These are phyloP conservation scores for Malus fusca DNA, from an alignment of 306 rosid genomes.

Conservation along the genomic window DNA sequence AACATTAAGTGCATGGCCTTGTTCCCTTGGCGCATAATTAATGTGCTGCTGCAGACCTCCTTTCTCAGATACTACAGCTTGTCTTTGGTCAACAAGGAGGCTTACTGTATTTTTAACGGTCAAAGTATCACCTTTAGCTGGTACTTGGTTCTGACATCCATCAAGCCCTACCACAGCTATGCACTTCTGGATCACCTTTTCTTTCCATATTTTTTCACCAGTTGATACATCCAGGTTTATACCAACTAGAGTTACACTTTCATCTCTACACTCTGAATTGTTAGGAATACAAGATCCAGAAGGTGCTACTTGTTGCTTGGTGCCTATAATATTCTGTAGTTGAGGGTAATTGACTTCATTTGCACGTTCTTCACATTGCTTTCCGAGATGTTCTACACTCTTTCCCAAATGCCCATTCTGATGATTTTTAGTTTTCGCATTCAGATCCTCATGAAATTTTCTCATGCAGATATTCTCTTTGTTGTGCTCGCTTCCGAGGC, in stretches of 20 bases:
- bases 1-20: constrained; percentile 22
- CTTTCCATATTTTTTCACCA: constrained; percentile 22
- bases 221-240: constrained; percentile 10
- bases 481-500: constrained; percentile 12
- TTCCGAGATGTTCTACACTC: constrained; percentile 23
- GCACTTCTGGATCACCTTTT: constrained; percentile 18
- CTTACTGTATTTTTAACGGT: constrained; percentile 9
- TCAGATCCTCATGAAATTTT: constrained; percentile 19
- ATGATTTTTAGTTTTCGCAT: constrained; percentile 7
- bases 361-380: constrained; percentile 21
- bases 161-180: constrained; percentile 6
- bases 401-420: constrained; percentile 19
- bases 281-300: constrained; percentile 5
- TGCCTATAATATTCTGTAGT: neutral
- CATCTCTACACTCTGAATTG: constrained; percentile 15
- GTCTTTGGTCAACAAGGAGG: constrained; percentile 20
- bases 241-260: constrained; percentile 17
- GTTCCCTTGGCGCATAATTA: constrained; percentile 8
- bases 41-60: constrained; percentile 17
- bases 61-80: constrained; percentile 11
- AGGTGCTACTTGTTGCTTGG: constrained; percentile 19
- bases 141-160: neutral
- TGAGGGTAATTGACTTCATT: constrained; percentile 21
- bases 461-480: constrained; percentile 17
- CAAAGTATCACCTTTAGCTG: constrained; percentile 2